phyloP scores from a whole-genome alignment of 2,329 filamentous ascomycete genomes.

The Aspergillus sp. region DNA sequence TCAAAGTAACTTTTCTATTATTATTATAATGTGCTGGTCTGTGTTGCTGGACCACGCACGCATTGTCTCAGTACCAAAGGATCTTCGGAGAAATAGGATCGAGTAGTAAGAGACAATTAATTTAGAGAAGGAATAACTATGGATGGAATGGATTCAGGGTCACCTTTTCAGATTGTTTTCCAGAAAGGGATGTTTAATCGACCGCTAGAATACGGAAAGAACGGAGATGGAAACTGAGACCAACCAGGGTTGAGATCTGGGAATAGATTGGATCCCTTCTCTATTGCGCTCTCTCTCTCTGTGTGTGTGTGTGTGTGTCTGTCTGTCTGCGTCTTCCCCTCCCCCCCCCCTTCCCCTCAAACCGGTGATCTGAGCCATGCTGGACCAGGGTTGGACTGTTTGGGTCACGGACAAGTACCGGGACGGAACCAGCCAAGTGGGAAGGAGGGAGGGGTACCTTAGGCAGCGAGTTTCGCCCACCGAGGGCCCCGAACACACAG shows the following conservation, averaged over 20 bases:
- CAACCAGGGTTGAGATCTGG: conserved; percentile 7
- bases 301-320: too few relatives aligned
- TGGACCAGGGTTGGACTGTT: neutral
- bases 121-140: neutral
- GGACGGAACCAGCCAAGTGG: neutral
- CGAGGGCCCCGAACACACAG: neutral
- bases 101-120: neutral
- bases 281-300: neutral
- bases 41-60: neutral
- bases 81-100: neutral
- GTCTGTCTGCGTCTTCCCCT: neutral
- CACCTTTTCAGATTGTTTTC: neutral
- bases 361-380: conserved; percentile 9
- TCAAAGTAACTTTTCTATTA: neutral
- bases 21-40: neutral
- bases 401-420: conserved; percentile 1
- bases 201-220: conserved; percentile 9
- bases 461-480: neutral
- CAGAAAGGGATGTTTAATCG: neutral
- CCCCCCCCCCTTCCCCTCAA: neutral
- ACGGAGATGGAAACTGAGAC: conserved; percentile 5
- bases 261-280: neutral
- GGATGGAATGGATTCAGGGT: neutral
- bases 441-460: neutral
- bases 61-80: neutral